Conservation (phyloP, 2,329 filamentous ascomycete genomes). For the Apiospora pterosperma region DNA sequence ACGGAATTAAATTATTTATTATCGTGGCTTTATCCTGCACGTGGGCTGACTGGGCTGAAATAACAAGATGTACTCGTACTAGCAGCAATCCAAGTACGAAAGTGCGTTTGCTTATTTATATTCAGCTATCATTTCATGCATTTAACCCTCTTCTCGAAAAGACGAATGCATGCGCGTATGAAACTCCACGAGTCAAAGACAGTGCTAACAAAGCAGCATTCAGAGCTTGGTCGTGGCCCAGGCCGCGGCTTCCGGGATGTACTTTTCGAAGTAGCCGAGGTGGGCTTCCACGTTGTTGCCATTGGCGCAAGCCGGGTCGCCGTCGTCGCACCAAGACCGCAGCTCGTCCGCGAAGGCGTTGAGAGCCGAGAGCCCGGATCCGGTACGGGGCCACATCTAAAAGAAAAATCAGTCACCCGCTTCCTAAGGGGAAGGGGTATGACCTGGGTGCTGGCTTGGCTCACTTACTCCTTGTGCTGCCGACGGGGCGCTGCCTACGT, state of each 20-base stretch:
- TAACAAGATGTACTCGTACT: too few species aligned
- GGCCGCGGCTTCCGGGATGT: background rate
- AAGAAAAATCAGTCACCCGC: background rate
- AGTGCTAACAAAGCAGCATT: too few species aligned
- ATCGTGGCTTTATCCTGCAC: background rate
- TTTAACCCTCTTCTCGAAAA: too few species aligned
- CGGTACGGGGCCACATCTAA: slow-evolving; percentile 9
- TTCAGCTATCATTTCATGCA: too few species aligned
- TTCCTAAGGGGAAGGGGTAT: too few species aligned
- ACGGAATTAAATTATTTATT: too few species aligned
- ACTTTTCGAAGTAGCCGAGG: slow-evolving; percentile 1
- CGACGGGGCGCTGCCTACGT: background rate
- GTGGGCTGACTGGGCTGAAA: background rate
- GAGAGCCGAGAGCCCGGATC: background rate
- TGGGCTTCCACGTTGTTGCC: background rate
- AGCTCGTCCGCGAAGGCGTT: slow-evolving; percentile 1
- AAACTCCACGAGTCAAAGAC: too few species aligned
- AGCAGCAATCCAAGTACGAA: too few species aligned
- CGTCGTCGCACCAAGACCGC: slow-evolving; percentile 7
- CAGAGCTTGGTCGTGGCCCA: slow-evolving; percentile 3
- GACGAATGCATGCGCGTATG: too few species aligned
- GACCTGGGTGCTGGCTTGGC: too few species aligned
- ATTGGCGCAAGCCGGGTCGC: slow-evolving; percentile 2
- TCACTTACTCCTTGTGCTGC: background rate
- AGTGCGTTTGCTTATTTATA: too few species aligned